A percentile compares a stretch with the other conserved stretches of the same genome.
These are phyloP conservation scores for Prunus davidiana DNA, from an alignment of 306 rosid species.

Conservation along the genomic window DNA sequence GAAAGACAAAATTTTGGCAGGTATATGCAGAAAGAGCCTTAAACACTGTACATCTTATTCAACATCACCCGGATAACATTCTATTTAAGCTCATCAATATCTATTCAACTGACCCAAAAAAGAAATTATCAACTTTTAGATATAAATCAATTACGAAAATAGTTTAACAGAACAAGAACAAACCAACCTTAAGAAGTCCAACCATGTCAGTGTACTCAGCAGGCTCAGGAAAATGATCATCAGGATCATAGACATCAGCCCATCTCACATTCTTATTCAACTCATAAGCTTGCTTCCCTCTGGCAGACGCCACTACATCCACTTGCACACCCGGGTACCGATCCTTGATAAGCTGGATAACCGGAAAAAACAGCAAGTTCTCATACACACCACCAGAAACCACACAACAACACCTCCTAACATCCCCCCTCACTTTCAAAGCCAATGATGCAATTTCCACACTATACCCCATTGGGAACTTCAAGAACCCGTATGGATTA, in stretches of 20 bases:
- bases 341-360: constrained; percentile 70
- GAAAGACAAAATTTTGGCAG: no score
- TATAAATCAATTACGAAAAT: not conserved
- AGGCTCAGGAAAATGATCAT: constrained; percentile 65
- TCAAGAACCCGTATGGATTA: constrained; percentile 71
- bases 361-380: constrained; percentile 68
- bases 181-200: constrained; percentile 68
- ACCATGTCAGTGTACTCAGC: constrained; percentile 80
- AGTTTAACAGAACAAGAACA: not conserved
- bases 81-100: no score
- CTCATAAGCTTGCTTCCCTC: constrained; percentile 78
- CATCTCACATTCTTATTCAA: constrained; percentile 86
- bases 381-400: constrained; percentile 86
- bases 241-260: constrained; percentile 72
- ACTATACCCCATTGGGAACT: constrained; percentile 65
- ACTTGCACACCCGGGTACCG: constrained; percentile 81
- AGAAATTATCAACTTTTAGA: no score
- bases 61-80: no score
- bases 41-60: no score
- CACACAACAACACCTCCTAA: constrained; percentile 81
- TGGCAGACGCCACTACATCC: constrained; percentile 57
- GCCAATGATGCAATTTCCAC: constrained; percentile 72
- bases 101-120: no score
- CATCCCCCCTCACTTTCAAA: constrained; percentile 73
- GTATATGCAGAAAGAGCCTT: no score